Conservation (phyloP, 2,329 filamentous ascomycete genomes). For the Aspergillus sclerotialis region DNA sequence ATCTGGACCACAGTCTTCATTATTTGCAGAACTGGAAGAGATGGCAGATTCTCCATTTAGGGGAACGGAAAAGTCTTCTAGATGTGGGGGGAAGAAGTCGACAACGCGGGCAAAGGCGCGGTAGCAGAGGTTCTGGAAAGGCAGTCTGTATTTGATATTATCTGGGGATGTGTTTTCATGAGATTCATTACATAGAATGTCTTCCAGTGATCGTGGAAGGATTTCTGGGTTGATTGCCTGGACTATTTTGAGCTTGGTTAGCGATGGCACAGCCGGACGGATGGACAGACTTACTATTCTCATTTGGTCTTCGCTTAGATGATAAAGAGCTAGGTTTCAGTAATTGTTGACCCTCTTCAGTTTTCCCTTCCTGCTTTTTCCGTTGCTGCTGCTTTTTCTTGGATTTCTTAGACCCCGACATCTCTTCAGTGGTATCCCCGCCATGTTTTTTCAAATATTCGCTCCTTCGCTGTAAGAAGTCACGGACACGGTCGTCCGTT, state of each 20-base stretch:
- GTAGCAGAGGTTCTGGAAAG: conserved; percentile 70
- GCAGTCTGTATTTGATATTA: conserved; percentile 45
- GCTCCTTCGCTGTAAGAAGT: conserved; percentile 56
- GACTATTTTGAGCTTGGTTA: conserved; percentile 30
- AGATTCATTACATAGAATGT: conserved; percentile 43
- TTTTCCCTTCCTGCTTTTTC: conserved; percentile 21
- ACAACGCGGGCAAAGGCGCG: conserved; percentile 66
- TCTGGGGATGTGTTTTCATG: conserved; percentile 42
- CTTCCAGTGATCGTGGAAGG: conserved; percentile 32
- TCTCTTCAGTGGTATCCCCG: conserved; percentile 21
- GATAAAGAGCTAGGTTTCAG: conserved; percentile 8
- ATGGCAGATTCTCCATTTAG: conserved; percentile 45
- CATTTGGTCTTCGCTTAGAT: conserved; percentile 28
- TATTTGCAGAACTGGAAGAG: conserved; percentile 36
- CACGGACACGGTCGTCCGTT: conserved; percentile 44
- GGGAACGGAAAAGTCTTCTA: conserved; percentile 63
- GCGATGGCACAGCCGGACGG: not conserved
- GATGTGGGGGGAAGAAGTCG: conserved; percentile 64
- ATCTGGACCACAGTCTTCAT: conserved; percentile 24
- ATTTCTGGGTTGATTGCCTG: conserved; percentile 39
- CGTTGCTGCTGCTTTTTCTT: conserved; percentile 31
- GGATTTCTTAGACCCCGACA: conserved; percentile 1
- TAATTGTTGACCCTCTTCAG: conserved; percentile 22
- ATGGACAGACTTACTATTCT: conserved; percentile 30
- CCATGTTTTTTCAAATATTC: conserved; percentile 54